A percentile compares a stretch with the other conserved stretches of the same genome.
Conservation (phyloP, 805 yeast genomes). For the Metschnikowia henanensis region DNA sequence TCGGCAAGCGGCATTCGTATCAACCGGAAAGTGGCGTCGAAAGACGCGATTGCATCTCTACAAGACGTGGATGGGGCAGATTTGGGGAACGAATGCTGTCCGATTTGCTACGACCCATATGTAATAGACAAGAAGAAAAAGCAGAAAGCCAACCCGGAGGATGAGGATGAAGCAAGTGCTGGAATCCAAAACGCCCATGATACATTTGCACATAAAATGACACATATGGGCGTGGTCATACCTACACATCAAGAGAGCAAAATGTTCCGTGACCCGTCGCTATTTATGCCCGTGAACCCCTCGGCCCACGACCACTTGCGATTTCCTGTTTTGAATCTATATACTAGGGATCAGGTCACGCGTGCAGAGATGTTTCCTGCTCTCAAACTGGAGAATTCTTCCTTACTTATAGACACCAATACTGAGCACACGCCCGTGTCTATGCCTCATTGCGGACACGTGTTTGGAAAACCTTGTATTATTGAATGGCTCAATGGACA, state of each 20-base stretch:
- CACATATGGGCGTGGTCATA: conserved; percentile 5
- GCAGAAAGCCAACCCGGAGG: conserved; percentile 11
- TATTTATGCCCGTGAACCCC: conserved; percentile 16
- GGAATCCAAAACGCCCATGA: conserved; percentile 1
- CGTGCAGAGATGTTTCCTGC: conserved; percentile 15
- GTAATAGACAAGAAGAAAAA: conserved; percentile 17
- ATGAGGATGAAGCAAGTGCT: neutral
- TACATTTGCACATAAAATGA: neutral
- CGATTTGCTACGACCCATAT: conserved; percentile 42
- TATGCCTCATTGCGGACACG: conserved; percentile 19
- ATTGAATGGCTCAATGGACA: conserved; percentile 19
- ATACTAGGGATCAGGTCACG: conserved; percentile 8
- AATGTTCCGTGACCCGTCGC: conserved; percentile 15
- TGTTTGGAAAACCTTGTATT: conserved; percentile 19
- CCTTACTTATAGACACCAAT: conserved; percentile 1
- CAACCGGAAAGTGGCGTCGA: conserved; percentile 33
- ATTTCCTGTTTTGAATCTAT: conserved; percentile 12
- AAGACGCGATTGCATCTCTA: conserved; percentile 39
- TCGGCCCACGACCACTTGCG: conserved; percentile 11
- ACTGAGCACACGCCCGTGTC: conserved; percentile 16
- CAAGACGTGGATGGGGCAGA: conserved; percentile 21
- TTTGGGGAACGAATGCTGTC: conserved; percentile 29
- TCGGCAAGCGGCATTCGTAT: conserved; percentile 27
- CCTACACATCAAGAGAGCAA: neutral
- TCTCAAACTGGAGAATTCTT: conserved; percentile 5